A percentile compares a stretch with the other conserved stretches of the same genome.
These are phyloP conservation scores for Capsicum chinense DNA, from an alignment of 257 asterid species.

Conservation along the genomic window DNA sequence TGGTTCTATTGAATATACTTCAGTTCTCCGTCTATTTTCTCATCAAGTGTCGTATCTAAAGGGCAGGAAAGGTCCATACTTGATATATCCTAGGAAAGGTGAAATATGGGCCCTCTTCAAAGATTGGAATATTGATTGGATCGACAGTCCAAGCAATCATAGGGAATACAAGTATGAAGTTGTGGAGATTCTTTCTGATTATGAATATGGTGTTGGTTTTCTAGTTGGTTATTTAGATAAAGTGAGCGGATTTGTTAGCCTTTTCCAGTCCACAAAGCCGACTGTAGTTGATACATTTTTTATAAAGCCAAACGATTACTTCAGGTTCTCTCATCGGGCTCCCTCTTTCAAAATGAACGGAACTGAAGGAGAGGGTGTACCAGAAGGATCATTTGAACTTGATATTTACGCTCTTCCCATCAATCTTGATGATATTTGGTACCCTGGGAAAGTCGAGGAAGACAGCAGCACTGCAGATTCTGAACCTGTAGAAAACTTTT, in stretches of 20 bases:
- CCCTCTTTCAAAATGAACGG: neutral
- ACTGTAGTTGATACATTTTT: constrained; percentile 28
- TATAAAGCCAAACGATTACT: too few species aligned
- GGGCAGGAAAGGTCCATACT: constrained; percentile 47
- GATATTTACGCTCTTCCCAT: neutral
- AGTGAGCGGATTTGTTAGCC: constrained; percentile 60
- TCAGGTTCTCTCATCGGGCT: too few species aligned
- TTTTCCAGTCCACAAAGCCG: constrained; percentile 51
- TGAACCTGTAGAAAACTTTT: constrained; percentile 32
- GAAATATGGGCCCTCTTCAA: constrained; percentile 82
- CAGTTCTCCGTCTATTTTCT: constrained; percentile 46
- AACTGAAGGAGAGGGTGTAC: neutral
- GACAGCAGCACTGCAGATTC: constrained; percentile 1
- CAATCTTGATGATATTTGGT: constrained; percentile 16
- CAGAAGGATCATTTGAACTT: neutral
- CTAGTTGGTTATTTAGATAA: constrained; percentile 61
- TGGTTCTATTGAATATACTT: constrained; percentile 14
- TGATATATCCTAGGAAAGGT: constrained; percentile 62
- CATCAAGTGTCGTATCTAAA: constrained; percentile 49
- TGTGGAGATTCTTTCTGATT: constrained; percentile 68
- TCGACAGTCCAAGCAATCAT: constrained; percentile 39
- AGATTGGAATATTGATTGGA: constrained; percentile 70
- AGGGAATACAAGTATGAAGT: constrained; percentile 54
- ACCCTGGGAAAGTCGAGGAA: constrained; percentile 44
- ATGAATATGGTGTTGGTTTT: constrained; percentile 45